Conservation (phyloP, 257 asterid species). For the Penstemon eatonii region DNA sequence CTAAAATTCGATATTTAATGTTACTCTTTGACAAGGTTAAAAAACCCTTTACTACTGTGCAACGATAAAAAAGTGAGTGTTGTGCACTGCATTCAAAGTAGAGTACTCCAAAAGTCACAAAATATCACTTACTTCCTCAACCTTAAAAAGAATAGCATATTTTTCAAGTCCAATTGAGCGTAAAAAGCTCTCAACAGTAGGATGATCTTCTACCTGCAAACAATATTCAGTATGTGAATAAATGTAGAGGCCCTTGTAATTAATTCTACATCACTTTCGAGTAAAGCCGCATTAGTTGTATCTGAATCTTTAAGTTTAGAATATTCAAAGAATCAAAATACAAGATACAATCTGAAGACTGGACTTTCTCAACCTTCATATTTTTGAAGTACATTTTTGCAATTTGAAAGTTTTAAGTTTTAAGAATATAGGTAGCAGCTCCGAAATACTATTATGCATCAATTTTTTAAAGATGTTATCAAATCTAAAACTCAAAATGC, state of each 20-base stretch:
- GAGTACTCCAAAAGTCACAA: constrained; percentile 17
- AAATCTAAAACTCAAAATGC: neutral
- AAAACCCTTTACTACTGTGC: constrained; percentile 6
- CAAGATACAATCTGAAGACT: constrained; percentile 4
- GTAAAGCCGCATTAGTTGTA: neutral
- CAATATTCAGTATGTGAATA: constrained; percentile 23
- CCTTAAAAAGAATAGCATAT: constrained; percentile 74
- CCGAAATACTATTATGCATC: no score
- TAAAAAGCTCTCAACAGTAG: constrained; percentile 78
- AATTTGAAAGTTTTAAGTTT: neutral
- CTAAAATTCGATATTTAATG: neutral
- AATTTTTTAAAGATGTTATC: neutral
- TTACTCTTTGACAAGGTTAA: neutral
- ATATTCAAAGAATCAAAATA: neutral
- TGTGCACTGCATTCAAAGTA: constrained; percentile 20
- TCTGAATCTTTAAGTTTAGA: neutral
- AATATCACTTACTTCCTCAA: constrained; percentile 73
- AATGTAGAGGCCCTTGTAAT: neutral
- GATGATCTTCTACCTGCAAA: constrained; percentile 69
- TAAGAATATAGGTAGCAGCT: no score
- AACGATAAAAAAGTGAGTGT: constrained; percentile 10
- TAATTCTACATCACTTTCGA: no score
- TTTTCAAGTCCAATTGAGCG: constrained; percentile 77
- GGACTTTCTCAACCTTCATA: constrained; percentile 11
- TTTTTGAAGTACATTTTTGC: constrained; percentile 17